Base-by-base conservation (phyloP, 2,329 filamentous ascomycete genomes). In the Domatiomyces globalis region DNA sequence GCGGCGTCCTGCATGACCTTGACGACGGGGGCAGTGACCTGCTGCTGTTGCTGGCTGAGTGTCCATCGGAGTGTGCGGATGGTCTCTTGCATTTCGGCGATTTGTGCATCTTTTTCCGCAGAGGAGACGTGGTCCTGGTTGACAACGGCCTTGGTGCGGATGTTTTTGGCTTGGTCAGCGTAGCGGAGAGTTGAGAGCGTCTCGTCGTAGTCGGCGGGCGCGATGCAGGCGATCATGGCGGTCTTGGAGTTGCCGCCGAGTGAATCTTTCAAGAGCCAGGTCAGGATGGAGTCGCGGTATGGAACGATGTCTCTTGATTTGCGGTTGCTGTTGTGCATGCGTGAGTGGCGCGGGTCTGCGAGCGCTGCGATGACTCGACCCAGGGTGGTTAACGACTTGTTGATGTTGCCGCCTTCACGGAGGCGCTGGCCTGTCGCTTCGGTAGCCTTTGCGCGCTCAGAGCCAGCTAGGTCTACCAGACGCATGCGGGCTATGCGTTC, bases 161-260 rank as follows among this genome's bases (percentile, higher is more conserved):
- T 98, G 51, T 85, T 84, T 73, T 98, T 98, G 55, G 92, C 92
- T 69, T 96, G 90, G 67, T 98, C 90, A 18, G 92, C 92, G 67
- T 98, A 98, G 39, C 92, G 87, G 10, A 98, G 79, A 1, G 92
- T 98, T 2, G 87, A 95, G 1, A 98, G 77, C 0, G 92, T 98
- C 67, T 98, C 92, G 52, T 98, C 92, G 65, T 98, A 96, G 70
- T 98, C 92, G 0, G 86, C 83, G 0, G 92, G 92, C 4, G 88
- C 84, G 60, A 98, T 95, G 66, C 92, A 96, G 7, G 92, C 92
- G 62, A 98, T 95, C 92, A 98, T 98, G 56, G 92, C 92, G 8
- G 92, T 98, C 70, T 96, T 98, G 63, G 84, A 90, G 75, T 98
- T 98, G 51, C 92, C 92, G 10, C 92, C 92, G 0, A 98, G 75